A percentile compares a stretch with the other conserved stretches of the same genome.
phyloP scores from a whole-genome alignment of 1,284 basidiomycete genomes.

The Paramarasmius palmivorus region DNA sequence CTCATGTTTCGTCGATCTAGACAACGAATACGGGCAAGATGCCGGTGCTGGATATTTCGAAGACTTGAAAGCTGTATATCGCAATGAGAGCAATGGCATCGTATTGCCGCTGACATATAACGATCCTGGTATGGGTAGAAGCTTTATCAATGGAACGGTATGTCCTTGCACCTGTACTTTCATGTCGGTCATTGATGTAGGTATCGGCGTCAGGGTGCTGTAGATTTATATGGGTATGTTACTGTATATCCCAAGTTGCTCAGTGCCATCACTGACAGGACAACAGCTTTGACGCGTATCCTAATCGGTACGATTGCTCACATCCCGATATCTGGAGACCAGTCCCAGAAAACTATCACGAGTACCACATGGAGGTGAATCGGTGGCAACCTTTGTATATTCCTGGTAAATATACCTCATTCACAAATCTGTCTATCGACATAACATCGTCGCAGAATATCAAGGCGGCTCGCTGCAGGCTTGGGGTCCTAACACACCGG shows the following conservation, averaged over 20 bases:
- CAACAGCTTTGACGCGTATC: conserved; percentile 61
- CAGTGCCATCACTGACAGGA: background rate
- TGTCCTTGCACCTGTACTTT: conserved; percentile 12
- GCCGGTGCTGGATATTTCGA: conserved; percentile 64
- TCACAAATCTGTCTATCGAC: background rate
- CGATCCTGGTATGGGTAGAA: conserved; percentile 56
- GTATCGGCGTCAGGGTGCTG: conserved; percentile 34
- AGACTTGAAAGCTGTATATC: conserved; percentile 60
- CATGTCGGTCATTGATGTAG: background rate
- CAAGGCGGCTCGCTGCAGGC: conserved; percentile 77
- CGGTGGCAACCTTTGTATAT: conserved; percentile 66
- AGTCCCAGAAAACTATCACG: conserved; percentile 55
- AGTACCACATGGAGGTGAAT: conserved; percentile 56
- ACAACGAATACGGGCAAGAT: conserved; percentile 75
- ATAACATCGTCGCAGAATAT: conserved; percentile 43
- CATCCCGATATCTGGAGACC: conserved; percentile 60
- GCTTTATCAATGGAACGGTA: conserved; percentile 71
- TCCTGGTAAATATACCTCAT: conserved; percentile 41
- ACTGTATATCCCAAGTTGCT: background rate
- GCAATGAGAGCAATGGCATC: conserved; percentile 43
- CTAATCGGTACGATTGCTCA: conserved; percentile 74
- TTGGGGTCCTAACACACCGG: conserved; percentile 69
- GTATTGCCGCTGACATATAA: conserved; percentile 77
- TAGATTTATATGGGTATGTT: conserved; percentile 41
- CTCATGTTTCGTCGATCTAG: too few species aligned